A percentile compares a stretch with the other conserved stretches of the same genome.
Evolutionary conservation across 495 filamentous ascomycete species (phyloP).

Genomic region (Neurospora sp.): DNA sequence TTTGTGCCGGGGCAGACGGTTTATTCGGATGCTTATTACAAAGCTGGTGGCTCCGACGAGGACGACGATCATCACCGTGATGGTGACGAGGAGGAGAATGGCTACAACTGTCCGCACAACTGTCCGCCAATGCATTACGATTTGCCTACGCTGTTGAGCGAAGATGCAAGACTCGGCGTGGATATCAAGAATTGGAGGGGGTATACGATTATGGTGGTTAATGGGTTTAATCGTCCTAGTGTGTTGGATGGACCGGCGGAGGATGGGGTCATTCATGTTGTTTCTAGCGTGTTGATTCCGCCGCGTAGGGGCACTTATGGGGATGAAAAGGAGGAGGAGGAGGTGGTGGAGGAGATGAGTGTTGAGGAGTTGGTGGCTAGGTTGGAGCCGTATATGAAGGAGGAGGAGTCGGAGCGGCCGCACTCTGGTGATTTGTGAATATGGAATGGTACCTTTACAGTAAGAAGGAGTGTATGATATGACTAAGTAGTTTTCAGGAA

Average conservation of each 20-base stretch:
- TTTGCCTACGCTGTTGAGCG: slow-evolving; percentile 54
- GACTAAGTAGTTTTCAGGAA: no score
- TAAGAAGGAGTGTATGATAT: neutral
- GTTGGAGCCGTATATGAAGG: slow-evolving; percentile 17
- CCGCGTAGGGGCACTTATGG: slow-evolving; percentile 37
- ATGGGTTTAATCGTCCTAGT: slow-evolving; percentile 50
- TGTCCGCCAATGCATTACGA: slow-evolving; percentile 41
- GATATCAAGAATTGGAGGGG: slow-evolving; percentile 56
- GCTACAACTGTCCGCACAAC: neutral
- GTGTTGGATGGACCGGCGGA: slow-evolving; percentile 56
- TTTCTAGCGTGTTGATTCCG: slow-evolving; percentile 62
- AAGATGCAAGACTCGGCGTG: slow-evolving; percentile 44
- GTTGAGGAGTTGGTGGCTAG: slow-evolving; percentile 18
- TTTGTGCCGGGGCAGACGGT: slow-evolving; percentile 63
- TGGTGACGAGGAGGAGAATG: neutral
- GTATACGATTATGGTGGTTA: slow-evolving; percentile 57
- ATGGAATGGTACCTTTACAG: neutral
- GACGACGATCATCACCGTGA: no score
- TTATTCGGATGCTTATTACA: slow-evolving; percentile 72
- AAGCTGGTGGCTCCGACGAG: slow-evolving; percentile 5
- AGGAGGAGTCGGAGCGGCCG: neutral
- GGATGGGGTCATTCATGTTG: slow-evolving; percentile 71
- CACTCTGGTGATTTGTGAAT: slow-evolving; percentile 8
- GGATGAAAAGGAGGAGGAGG: slow-evolving; percentile 9
- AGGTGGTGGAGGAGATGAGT: slow-evolving; percentile 10